These are phyloP conservation scores for Pyricularia sp. DNA, from an alignment of 2,329 filamentous ascomycete species.

Conservation along the genomic window DNA sequence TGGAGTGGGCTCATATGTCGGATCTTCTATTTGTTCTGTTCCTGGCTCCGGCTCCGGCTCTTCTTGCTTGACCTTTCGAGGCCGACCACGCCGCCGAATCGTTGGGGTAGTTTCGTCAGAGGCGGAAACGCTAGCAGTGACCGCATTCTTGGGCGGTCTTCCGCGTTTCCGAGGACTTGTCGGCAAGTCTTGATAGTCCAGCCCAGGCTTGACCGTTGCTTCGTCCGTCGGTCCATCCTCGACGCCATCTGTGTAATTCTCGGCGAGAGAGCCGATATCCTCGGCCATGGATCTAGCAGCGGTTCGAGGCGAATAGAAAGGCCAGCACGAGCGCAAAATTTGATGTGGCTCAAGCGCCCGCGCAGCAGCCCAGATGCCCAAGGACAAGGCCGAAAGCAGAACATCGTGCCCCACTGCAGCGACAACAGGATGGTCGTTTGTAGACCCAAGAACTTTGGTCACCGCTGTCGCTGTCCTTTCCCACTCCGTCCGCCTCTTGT, in stretches of 20 bases:
- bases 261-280: constrained; percentile 3
- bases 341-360: constrained; percentile 39
- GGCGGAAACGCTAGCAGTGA: constrained; percentile 10
- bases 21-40: constrained; percentile 16
- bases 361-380: constrained; percentile 49
- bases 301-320: constrained; percentile 15
- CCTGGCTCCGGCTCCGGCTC: constrained; percentile 10
- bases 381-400: constrained; percentile 39
- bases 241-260: background rate
- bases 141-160: background rate
- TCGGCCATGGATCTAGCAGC: background rate
- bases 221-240: background rate
- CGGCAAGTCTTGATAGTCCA: background rate
- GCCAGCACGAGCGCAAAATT: constrained; percentile 31
- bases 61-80: constrained; percentile 15
- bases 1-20: constrained; percentile 27
- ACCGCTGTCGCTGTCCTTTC: constrained; percentile 35
- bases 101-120: constrained; percentile 5
- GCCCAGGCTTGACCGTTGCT: background rate
- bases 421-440: constrained; percentile 48
- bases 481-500: constrained; percentile 30
- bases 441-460: constrained; percentile 35
- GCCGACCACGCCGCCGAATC: constrained; percentile 13
- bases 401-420: constrained; percentile 49
- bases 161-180: background rate